Evolutionary conservation across 148 eudicot genomes (phyloP), one percentile per base, ranked within the genome.

Genomic region (Diospyros lotus): DNA sequence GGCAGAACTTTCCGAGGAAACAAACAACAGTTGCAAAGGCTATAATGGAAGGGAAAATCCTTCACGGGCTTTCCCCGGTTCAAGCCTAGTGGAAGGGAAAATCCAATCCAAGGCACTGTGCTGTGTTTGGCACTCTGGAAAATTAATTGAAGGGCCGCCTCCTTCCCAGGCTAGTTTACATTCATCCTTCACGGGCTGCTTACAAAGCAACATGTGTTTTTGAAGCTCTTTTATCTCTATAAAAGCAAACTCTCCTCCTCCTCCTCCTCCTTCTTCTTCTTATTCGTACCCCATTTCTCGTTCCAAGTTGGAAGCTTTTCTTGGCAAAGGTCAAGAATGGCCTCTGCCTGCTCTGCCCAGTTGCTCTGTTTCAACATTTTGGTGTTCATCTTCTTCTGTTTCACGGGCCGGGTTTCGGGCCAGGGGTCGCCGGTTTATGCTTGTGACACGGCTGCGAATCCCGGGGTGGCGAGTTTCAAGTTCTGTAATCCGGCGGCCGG

Each of bases 101-200:
- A n/a, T n/a, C n/a, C n/a, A n/a, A n/a, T n/a, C n/a, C n/a, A n/a
- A n/a, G n/a, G n/a, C n/a, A n/a, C n/a, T n/a, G n/a, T n/a, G n/a
- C n/a, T n/a, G n/a, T n/a, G n/a, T n/a, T n/a, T n/a, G n/a, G n/a
- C n/a, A n/a, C n/a, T n/a, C n/a, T n/a, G n/a, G n/a, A n/a, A n/a
- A n/a, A n/a, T n/a, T n/a, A n/a, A n/a, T n/a, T n/a, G n/a, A n/a
- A n/a, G n/a, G n/a, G n/a, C n/a, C n/a, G n/a, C n/a, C n/a, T n/a
- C n/a, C n/a, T n/a, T n/a, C n/a, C 66, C 70, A 40, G 66, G 62
- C 43, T 62, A 43, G 38, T 39, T 56, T 60, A 11, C 69, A 40
- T 14, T 73, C 38, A 73, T 66, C 76, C 17, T 58, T 87, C 88
- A 85, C 87, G 91, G 87, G 80, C 71, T 65, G 63, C 84, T 83